These are phyloP conservation scores for Auricularia sp. DNA, from an alignment of 768 basidiomycete genomes.

Conservation along the genomic window DNA sequence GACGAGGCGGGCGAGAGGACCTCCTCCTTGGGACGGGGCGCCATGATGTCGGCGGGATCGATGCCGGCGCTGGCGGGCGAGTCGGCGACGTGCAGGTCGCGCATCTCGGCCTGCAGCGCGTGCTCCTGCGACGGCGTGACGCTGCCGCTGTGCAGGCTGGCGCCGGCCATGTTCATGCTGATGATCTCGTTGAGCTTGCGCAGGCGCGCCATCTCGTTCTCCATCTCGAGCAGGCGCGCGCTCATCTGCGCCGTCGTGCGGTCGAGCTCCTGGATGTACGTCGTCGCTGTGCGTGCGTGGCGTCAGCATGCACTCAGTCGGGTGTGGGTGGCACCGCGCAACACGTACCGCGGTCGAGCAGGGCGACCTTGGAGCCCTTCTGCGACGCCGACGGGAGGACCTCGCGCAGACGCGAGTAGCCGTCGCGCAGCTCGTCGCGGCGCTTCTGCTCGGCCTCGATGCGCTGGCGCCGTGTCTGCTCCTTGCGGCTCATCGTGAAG, in stretches of 20 bases:
- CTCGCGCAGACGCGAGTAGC: conserved; percentile 81
- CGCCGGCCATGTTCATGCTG: conserved; percentile 46
- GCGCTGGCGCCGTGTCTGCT: conserved; percentile 72
- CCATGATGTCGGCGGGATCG: neutral
- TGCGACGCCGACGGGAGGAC: conserved; percentile 80
- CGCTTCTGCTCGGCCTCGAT: conserved; percentile 88
- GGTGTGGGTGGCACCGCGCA: no score
- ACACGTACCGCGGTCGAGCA: conserved; percentile 67
- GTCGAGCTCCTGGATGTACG: conserved; percentile 67
- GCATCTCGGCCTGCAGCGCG: neutral
- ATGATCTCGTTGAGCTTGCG: conserved; percentile 78
- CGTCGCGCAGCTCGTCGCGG: conserved; percentile 82
- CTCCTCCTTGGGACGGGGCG: neutral
- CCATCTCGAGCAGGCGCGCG: conserved; percentile 52
- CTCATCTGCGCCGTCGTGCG: conserved; percentile 63
- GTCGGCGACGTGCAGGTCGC: conserved; percentile 3
- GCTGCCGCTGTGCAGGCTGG: conserved; percentile 30
- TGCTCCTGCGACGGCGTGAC: neutral
- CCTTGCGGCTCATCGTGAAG: conserved; percentile 46
- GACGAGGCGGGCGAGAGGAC: neutral
- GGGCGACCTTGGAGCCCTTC: conserved; percentile 83
- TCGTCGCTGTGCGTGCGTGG: conserved; percentile 39
- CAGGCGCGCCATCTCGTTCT: conserved; percentile 60
- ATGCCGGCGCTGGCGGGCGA: neutral
- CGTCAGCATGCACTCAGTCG: no score